Percentiles rank a stretch among this genome's conserved stretches.
These are phyloP conservation scores for Ustilago nuda DNA, from an alignment of 1,284 basidiomycete species.

Conservation along the genomic window DNA sequence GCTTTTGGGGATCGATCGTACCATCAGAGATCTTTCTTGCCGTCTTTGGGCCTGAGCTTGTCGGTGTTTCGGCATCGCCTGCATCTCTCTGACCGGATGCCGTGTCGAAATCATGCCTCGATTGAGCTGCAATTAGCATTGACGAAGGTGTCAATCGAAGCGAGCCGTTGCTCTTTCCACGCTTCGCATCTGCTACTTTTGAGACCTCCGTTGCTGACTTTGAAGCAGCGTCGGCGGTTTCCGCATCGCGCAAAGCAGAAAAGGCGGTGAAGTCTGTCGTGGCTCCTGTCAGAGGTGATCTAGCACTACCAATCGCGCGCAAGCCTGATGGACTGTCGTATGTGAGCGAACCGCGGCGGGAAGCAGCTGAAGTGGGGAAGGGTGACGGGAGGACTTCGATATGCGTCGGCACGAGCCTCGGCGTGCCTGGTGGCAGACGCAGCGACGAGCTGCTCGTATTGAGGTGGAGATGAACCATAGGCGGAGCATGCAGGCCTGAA, in stretches of 20 bases:
- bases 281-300: constrained; percentile 27
- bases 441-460: constrained; percentile 43
- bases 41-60: not conserved
- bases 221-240: not conserved
- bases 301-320: constrained; percentile 16
- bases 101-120: not conserved
- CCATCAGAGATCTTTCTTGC: not conserved
- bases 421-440: constrained; percentile 50
- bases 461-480: constrained; percentile 47
- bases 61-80: not conserved
- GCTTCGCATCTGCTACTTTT: not conserved
- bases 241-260: constrained; percentile 16
- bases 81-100: not conserved
- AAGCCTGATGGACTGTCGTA: constrained; percentile 34
- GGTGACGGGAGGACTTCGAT: constrained; percentile 58
- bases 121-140: constrained; percentile 29
- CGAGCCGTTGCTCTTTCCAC: constrained; percentile 4
- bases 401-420: constrained; percentile 54
- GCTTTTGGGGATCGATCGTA: constrained; percentile 1
- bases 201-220: not conserved
- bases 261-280: constrained; percentile 27
- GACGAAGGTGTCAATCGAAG: constrained; percentile 34
- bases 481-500: constrained; percentile 11
- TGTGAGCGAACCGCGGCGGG: constrained; percentile 41
- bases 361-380: constrained; percentile 42